Base-by-base conservation (phyloP, 176 grass and related monocot species). In the Alloteropsis semialata region DNA sequence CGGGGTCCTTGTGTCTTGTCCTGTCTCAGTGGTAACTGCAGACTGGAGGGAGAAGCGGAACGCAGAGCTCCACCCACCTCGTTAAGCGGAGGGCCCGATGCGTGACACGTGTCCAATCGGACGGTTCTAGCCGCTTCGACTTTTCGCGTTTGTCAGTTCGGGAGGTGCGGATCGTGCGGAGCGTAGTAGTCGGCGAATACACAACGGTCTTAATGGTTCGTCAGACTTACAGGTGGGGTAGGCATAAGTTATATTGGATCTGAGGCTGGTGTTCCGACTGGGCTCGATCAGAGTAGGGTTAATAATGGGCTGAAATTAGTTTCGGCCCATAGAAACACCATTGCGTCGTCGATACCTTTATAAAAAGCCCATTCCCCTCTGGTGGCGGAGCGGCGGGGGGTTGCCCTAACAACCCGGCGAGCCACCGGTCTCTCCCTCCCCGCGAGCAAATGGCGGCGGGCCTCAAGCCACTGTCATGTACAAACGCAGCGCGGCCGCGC, bases 371-470 rank as follows among this genome's bases (percentile, higher is more conserved):
- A 33, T 46, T 21, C 36, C 33, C 2, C 25, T 43, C 17, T 6
- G 1, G 43, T 27, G 61, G 61, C 41, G 30, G 25, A 45, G 58
- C 65, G 37, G 13, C 3, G 25, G 27, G 30, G 43, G 14, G 42
- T 22, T 73, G 78, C 83, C 88, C 88, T 86, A 86, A 11, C 72
- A 72, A 78, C 69, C 50, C 88, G 88, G 73, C 29, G n/a, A 72
- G 78, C 88, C 83, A 73, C 78, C 72, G 55, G 77, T 48, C 37
- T 38, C 61, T 70, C 65, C 72, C 29, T 41, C 78, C 28, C 17
- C 19, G 46, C 39, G 84, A 86, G 84, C 72, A 2, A 57, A 10
- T 66, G 83, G 88, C 84, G 88, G 83, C 78, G 78, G 76, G 73
- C 79, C 78, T 29, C 83, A 41, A 73, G 53, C 72, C 30, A 34